Evolutionary conservation across 2,329 filamentous ascomycete species (phyloP).

Genomic region (Cordyceps javanica): DNA sequence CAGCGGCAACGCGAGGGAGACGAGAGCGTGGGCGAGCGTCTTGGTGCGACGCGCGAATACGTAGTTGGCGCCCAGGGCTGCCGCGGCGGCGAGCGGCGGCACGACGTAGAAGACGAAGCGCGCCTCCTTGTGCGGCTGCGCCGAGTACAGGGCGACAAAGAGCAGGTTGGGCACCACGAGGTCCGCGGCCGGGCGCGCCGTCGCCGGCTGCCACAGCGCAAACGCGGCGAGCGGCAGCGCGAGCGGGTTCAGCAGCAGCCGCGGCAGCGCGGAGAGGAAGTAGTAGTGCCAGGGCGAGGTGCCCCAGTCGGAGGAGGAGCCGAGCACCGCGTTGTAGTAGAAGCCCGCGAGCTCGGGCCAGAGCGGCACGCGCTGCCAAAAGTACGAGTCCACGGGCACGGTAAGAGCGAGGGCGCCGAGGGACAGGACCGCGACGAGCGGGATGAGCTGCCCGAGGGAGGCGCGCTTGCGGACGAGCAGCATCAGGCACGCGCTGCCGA

Average conservation of each 20-base stretch:
- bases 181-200: slow-evolving; percentile 34
- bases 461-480: slow-evolving; percentile 53
- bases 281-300: slow-evolving; percentile 83
- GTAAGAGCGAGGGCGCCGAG: slow-evolving; percentile 62
- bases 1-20: slow-evolving; percentile 48
- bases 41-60: slow-evolving; percentile 63
- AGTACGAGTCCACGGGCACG: slow-evolving; percentile 78
- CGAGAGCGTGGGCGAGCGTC: slow-evolving; percentile 46
- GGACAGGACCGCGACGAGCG: slow-evolving; percentile 60
- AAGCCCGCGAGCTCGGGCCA: slow-evolving; percentile 93
- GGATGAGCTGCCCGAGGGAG: slow-evolving; percentile 51
- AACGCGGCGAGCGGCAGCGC: slow-evolving; percentile 49
- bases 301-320: slow-evolving; percentile 82
- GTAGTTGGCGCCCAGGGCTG: slow-evolving; percentile 66
- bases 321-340: slow-evolving; percentile 82
- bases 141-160: slow-evolving; percentile 75
- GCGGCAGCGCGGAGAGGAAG: slow-evolving; percentile 72
- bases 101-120: slow-evolving; percentile 89
- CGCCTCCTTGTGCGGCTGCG: slow-evolving; percentile 92
- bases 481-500: slow-evolving; percentile 60
- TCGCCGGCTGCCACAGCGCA: slow-evolving; percentile 43
- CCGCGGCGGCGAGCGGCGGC: slow-evolving; percentile 71
- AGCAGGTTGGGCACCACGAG: slow-evolving; percentile 60
- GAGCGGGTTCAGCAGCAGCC: slow-evolving; percentile 76
- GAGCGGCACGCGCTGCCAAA: slow-evolving; percentile 72